Evolutionary conservation across 1,284 basidiomycete genomes (phyloP), one percentile per base, ranked within the genome.

Genomic region (Naganishia liquefaciens): DNA sequence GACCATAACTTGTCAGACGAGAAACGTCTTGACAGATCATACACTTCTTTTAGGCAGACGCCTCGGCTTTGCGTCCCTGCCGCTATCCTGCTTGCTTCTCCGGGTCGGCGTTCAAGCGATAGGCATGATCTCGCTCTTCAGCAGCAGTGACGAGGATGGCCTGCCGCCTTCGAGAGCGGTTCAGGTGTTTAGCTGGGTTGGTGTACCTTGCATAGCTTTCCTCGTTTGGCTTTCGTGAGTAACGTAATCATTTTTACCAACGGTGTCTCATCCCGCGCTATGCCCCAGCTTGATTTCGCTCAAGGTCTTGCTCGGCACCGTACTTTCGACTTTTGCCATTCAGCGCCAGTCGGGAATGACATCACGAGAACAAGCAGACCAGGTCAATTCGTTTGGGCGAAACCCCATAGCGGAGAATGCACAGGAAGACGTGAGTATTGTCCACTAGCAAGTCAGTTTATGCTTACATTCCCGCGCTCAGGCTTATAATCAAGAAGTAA

Each of bases 21-120:
- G 57, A 27, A 60, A 60, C 40, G 39, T 60, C 57, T 39, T 60
- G 19, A 60, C 57, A 27, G 57, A 60, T 11, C 57, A 60, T 27
- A 60, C 57, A 10, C 39, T 60, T 3, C 46, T 60, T 5, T 19
- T 98, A 37, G 90, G 93, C 0, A 88, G 95, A 2, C 86, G 96
- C 10, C 84, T 99, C 2, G 96, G 96, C 13, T 96, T 99, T 73
- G 89, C 95, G 0, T 88, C 93, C 0, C 82, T 99, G 21, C 96
- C 96, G 0, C 84, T 99, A 1, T 91, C 93, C 0, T 93, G 93
- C 28, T 83, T 99, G 10, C 87, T 89, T n/a, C 86, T 97, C 66
- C 85, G 97, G 33, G 87, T 99, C 39, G 87, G 88, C 39, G 84
- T 87, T 6, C 95, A 98, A 75, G 91, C 90, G 5, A 70, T 83